Evolutionary conservation across 202 grass and related monocot species (phyloP).

Genomic region (Carex sylvatica): DNA sequence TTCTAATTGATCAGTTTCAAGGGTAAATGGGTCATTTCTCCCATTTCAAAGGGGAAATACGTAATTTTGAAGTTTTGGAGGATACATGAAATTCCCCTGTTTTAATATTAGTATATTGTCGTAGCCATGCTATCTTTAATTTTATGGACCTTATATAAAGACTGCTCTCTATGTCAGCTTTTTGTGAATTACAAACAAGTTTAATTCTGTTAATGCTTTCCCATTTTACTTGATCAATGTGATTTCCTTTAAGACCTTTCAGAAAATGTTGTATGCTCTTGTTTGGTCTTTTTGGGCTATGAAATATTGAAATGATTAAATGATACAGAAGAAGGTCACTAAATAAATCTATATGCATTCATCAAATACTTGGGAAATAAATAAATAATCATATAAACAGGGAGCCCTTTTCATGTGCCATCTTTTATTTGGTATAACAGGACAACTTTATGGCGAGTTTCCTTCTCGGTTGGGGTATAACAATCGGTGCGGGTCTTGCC

Average conservation of each 20-base stretch:
- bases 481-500: slow-evolving; percentile 51
- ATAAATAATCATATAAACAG: background rate
- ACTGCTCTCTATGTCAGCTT: background rate
- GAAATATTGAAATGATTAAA: background rate
- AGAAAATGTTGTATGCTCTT: background rate
- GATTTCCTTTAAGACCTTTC: background rate
- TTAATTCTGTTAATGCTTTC: background rate
- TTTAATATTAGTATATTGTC: background rate
- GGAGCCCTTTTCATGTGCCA: background rate
- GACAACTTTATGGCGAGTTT: slow-evolving; percentile 60
- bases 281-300: background rate
- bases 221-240: background rate
- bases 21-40: too few relatives aligned
- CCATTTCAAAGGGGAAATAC: too few relatives aligned
- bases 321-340: background rate
- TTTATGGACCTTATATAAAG: background rate
- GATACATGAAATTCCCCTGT: too few relatives aligned
- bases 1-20: too few relatives aligned
- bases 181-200: background rate
- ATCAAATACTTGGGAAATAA: background rate
- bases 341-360: background rate
- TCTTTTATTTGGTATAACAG: slow-evolving; percentile 23
- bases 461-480: slow-evolving; percentile 54
- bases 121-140: background rate
- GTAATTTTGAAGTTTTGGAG: too few relatives aligned